Conservation (phyloP, 1,284 basidiomycete genomes). For the Cystobasidiaceae sp. region DNA sequence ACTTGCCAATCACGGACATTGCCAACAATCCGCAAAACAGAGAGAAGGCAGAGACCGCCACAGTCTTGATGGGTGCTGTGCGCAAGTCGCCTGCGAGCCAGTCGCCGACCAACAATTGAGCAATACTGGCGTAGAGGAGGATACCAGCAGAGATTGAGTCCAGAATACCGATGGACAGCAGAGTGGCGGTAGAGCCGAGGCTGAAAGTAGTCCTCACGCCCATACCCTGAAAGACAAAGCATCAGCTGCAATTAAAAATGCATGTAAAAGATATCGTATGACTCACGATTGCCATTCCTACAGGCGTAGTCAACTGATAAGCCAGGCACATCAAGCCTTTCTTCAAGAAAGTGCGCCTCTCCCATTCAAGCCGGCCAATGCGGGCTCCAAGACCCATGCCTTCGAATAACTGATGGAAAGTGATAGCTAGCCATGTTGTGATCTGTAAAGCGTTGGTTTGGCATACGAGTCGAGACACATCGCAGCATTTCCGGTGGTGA, state of each 20-base stretch:
- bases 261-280: not conserved
- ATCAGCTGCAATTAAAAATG: constrained; percentile 33
- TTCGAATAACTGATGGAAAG: constrained; percentile 45
- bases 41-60: constrained; percentile 8
- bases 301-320: constrained; percentile 39
- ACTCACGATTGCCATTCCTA: constrained; percentile 40
- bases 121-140: constrained; percentile 47
- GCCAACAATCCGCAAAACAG: constrained; percentile 4
- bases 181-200: constrained; percentile 41
- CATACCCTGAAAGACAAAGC: constrained; percentile 45
- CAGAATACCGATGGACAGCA: constrained; percentile 58
- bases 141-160: constrained; percentile 84
- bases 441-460: constrained; percentile 5
- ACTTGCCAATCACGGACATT: constrained; percentile 25
- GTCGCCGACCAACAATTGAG: constrained; percentile 18
- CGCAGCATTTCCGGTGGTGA: not conserved
- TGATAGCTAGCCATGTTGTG: constrained; percentile 44
- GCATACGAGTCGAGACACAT: not conserved
- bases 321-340: constrained; percentile 40
- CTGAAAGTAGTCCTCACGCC: constrained; percentile 44
- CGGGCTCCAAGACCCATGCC: constrained; percentile 41
- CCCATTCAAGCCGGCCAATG: constrained; percentile 41
- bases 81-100: constrained; percentile 27
- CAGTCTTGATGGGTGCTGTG: not conserved
- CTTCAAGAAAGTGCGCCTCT: constrained; percentile 10